phyloP scores from a whole-genome alignment of 148 eudicot genomes.

The Tetragonia tetragonoides region DNA sequence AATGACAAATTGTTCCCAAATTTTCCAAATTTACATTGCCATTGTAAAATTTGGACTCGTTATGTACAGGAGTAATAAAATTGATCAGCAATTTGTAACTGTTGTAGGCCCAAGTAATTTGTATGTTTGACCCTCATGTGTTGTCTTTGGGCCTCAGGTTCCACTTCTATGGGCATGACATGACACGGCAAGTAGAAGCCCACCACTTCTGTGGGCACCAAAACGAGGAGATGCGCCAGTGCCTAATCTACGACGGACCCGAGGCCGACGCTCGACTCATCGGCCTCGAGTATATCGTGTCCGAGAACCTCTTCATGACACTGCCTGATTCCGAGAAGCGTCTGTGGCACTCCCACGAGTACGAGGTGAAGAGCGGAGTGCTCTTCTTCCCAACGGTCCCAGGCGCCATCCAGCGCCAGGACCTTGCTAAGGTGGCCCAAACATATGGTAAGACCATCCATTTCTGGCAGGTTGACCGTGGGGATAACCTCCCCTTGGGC shows the following conservation, averaged over 20 bases:
- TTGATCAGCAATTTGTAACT: no score
- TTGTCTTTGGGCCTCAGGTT: conserved; percentile 35
- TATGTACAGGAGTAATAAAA: no score
- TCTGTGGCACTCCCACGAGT: conserved; percentile 89
- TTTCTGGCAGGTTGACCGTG: conserved; percentile 88
- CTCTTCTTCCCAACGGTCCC: conserved; percentile 71
- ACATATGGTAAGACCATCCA: conserved; percentile 82
- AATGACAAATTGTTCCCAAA: no score
- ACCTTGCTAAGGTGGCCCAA: conserved; percentile 64
- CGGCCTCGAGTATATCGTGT: conserved; percentile 77
- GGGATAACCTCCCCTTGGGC: conserved; percentile 75
- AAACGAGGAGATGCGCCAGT: conserved; percentile 88
- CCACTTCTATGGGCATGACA: conserved; percentile 80
- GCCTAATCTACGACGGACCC: conserved; percentile 75
- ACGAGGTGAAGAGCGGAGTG: conserved; percentile 81
- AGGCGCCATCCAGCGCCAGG: conserved; percentile 59
- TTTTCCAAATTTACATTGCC: no score
- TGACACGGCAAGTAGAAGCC: conserved; percentile 88
- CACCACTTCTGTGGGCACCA: conserved; percentile 89
- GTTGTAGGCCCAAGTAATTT: no score
- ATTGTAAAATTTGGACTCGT: no score
- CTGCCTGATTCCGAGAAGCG: conserved; percentile 76
- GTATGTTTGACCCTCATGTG: no score
- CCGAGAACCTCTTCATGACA: conserved; percentile 64
- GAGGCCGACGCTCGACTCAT: conserved; percentile 65